Conservation (phyloP, 2,329 filamentous ascomycete species). For the Hypoxylon sp. region DNA sequence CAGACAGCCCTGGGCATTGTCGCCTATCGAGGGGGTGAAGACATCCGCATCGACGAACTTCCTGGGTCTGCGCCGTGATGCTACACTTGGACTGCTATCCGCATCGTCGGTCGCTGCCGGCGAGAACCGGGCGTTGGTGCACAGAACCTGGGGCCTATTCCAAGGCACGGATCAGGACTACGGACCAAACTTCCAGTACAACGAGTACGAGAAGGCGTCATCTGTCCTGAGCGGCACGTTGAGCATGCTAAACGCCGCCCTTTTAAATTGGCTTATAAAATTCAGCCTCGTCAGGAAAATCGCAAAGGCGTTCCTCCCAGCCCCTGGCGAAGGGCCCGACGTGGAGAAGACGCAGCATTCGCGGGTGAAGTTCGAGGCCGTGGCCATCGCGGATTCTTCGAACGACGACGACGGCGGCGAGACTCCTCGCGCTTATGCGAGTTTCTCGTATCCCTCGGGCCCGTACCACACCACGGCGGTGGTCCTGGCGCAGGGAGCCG, state of each 20-base stretch:
- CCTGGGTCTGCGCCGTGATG: slow-evolving; percentile 35
- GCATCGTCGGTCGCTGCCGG: slow-evolving; percentile 28
- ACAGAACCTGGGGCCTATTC: slow-evolving; percentile 44
- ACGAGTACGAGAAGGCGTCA: slow-evolving; percentile 37
- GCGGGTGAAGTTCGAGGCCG: slow-evolving; percentile 33
- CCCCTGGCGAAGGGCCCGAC: slow-evolving; percentile 41
- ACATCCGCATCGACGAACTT: slow-evolving; percentile 18
- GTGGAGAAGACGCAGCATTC: slow-evolving; percentile 25
- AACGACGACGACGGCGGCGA: not conserved
- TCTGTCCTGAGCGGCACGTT: slow-evolving; percentile 27
- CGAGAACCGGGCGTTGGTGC: slow-evolving; percentile 38
- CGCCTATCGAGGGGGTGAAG: slow-evolving; percentile 20
- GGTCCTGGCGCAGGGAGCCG: slow-evolving; percentile 40
- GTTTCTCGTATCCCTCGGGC: slow-evolving; percentile 38
- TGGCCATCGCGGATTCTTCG: slow-evolving; percentile 41
- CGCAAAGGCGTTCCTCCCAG: slow-evolving; percentile 24
- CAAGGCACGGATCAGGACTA: slow-evolving; percentile 27
- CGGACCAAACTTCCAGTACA: slow-evolving; percentile 40
- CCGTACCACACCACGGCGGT: slow-evolving; percentile 40
- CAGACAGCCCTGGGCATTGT: slow-evolving; percentile 36
- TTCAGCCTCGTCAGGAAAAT: slow-evolving; percentile 13
- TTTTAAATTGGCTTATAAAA: slow-evolving; percentile 15
- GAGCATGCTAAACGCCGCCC: slow-evolving; percentile 9
- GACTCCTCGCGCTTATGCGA: slow-evolving; percentile 31
- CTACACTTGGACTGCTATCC: slow-evolving; percentile 31